Base-by-base conservation (phyloP, 2,329 filamentous ascomycete species). In the Paecilomyces sp. region DNA sequence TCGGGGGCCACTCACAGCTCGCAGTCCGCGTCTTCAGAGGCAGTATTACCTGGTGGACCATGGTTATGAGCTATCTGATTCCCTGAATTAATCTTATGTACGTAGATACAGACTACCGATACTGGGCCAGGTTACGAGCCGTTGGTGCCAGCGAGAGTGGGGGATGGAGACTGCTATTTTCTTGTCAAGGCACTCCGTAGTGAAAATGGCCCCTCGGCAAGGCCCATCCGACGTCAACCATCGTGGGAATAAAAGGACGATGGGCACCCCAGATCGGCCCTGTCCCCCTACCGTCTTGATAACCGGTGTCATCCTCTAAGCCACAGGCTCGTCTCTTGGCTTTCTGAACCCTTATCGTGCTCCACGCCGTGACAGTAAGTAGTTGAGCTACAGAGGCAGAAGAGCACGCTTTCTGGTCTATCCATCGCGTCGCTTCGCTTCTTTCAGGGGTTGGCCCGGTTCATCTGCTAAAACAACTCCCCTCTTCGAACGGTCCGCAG, bases 311-410 rank as follows among this genome's bases (percentile, higher is more conserved):
- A 57, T 18, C 15, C 52, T 57, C n/a, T 25, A 30, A 22, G 11
- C 34, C 33, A 57, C 47, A 30, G 9, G 5, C 31, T 57, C 28
- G 22, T 55, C 25, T 41, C 56, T 59, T 61, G 51, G 15, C 53
- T 24, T 47, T 47, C 18, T 15, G 8, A 9, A 9, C n/a, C 18
- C n/a, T 8, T 47, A 18, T n/a, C n/a, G 41, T 47, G 31, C 31
- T 8, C 31, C 31, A 47, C 41, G 15, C 41, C n/a, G 41, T 18
- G 13, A 12, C 13, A 41, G 36, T 41, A n/a, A 15, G 6, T 41
- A n/a, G 12, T 15, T 15, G 36, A 41, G 36, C 6, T 41, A 28
- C 25, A 28, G 13, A n/a, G 33, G 33, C 11, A 13, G 13, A 36
- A 15, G 34, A 5, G 36, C 13, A 41, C 12, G 6, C 3, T 41